These are phyloP conservation scores for Phytophthora aleatoria DNA, from an alignment of 352 stramenopile species.

Conservation along the genomic window DNA sequence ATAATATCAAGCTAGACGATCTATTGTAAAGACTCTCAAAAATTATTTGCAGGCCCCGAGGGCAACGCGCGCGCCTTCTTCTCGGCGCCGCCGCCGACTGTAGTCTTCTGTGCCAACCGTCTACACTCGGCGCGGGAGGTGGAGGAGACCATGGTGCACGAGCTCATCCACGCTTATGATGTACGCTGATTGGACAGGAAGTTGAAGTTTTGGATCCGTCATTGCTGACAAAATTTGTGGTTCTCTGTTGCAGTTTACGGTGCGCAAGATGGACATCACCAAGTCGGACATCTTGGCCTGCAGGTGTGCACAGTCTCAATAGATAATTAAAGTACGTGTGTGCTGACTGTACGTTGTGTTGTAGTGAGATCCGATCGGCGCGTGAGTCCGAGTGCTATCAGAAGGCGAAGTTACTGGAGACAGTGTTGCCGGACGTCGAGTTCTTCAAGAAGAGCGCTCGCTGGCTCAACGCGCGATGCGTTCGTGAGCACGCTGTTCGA, in stretches of 20 bases:
- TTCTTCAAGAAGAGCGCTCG: constrained; percentile 65
- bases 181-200: constrained; percentile 39
- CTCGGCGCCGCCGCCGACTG: constrained; percentile 75
- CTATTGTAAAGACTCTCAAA: not conserved
- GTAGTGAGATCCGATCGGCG: constrained; percentile 80
- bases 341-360: not conserved
- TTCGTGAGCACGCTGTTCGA: constrained; percentile 74
- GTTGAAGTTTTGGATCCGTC: constrained; percentile 5
- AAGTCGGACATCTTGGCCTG: constrained; percentile 77
- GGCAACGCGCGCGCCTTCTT: constrained; percentile 82
- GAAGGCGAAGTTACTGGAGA: constrained; percentile 67
- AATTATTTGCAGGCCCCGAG: constrained; percentile 56
- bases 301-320: constrained; percentile 38
- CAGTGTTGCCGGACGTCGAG: constrained; percentile 58
- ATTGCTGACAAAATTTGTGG: not conserved
- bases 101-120: constrained; percentile 85
- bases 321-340: not conserved
- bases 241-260: constrained; percentile 57
- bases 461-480: constrained; percentile 71
- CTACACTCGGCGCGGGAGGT: constrained; percentile 74
- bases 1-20: constrained; percentile 1
- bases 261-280: constrained; percentile 88
- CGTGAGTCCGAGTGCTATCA: constrained; percentile 86
- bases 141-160: constrained; percentile 84
- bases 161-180: constrained; percentile 87